Evolutionary conservation across 2,329 filamentous ascomycete genomes (phyloP).

Genomic region (Pseudocercospora cruenta): DNA sequence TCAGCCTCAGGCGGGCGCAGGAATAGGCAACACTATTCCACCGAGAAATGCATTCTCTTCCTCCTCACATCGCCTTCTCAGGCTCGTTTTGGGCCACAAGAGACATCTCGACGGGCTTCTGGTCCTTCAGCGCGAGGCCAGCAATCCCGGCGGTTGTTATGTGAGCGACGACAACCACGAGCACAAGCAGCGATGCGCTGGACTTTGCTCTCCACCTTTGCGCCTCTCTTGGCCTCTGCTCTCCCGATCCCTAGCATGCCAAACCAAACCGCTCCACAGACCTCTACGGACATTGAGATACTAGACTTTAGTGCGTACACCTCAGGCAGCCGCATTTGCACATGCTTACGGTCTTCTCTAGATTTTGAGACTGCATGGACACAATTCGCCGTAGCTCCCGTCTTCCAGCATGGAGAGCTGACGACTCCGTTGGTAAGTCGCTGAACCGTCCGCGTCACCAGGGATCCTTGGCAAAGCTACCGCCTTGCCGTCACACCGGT

Average conservation of each 20-base stretch:
- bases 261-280: slow-evolving; percentile 2
- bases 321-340: slow-evolving; percentile 8
- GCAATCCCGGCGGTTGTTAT: slow-evolving; percentile 10
- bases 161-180: slow-evolving; percentile 7
- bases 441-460: slow-evolving; percentile 33
- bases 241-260: slow-evolving; percentile 20
- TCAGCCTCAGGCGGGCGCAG: background rate
- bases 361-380: slow-evolving; percentile 39
- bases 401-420: slow-evolving; percentile 40
- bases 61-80: background rate
- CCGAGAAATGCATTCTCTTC: background rate
- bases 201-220: slow-evolving; percentile 35
- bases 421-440: slow-evolving; percentile 43
- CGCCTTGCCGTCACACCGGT: slow-evolving; percentile 9
- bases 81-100: background rate
- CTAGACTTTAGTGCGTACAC: slow-evolving; percentile 25
- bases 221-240: slow-evolving; percentile 17
- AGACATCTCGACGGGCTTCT: background rate
- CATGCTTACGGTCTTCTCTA: slow-evolving; percentile 17
- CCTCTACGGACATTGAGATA: slow-evolving; percentile 19
- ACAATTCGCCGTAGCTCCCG: slow-evolving; percentile 43
- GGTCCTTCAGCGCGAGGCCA: slow-evolving; percentile 15
- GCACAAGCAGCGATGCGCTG: slow-evolving; percentile 29
- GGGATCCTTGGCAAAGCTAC: slow-evolving; percentile 22
- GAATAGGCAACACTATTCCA: background rate